Conservation (phyloP, 1,284 basidiomycete genomes). For the Boletus hoseneyae region DNA sequence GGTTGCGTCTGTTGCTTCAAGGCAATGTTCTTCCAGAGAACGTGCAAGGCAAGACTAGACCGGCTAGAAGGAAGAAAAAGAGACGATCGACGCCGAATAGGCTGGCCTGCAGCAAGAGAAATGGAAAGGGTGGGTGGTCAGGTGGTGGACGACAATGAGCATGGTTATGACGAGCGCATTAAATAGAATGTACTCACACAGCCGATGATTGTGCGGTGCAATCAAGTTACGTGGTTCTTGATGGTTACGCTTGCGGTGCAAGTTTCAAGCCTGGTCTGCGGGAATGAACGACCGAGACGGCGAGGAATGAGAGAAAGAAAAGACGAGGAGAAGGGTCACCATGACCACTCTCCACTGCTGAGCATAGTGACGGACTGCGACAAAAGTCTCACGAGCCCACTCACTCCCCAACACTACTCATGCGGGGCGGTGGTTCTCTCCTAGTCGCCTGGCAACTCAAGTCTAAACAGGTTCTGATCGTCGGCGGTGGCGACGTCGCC, state of each 20-base stretch:
- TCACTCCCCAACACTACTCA: not conserved
- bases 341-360: constrained; percentile 15
- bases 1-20: too few relatives aligned
- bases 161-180: constrained; percentile 1
- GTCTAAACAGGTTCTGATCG: constrained; percentile 74
- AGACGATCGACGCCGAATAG: constrained; percentile 30
- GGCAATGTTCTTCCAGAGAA: constrained; percentile 26
- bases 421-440: constrained; percentile 61
- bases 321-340: constrained; percentile 6
- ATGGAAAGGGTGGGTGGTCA: not conserved
- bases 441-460: constrained; percentile 87
- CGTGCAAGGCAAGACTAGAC: constrained; percentile 18
- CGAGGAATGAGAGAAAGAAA: not conserved
- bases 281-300: not conserved
- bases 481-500: constrained; percentile 89
- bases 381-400: constrained; percentile 5
- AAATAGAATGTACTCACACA: constrained; percentile 16
- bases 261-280: not conserved
- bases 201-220: not conserved
- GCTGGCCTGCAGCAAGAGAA: constrained; percentile 22
- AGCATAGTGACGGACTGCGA: constrained; percentile 1
- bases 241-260: constrained; percentile 11
- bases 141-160: constrained; percentile 4
- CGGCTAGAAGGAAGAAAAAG: constrained; percentile 23
- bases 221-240: not conserved